These are phyloP conservation scores for Daedaleopsis nitida DNA, from an alignment of 768 basidiomycete genomes.

Conservation along the genomic window DNA sequence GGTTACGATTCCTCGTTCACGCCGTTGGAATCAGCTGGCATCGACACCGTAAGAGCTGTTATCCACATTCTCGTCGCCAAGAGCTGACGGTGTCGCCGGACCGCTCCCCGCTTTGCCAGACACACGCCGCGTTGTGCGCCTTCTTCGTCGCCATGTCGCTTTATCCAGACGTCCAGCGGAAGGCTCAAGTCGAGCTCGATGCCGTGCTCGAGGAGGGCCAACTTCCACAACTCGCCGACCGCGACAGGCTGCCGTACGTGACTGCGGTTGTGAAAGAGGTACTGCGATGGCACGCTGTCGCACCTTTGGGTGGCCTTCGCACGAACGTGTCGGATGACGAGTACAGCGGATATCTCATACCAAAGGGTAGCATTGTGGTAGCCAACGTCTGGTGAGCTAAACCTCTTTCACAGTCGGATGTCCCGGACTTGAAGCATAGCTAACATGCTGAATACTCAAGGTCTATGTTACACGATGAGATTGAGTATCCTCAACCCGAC, in stretches of 20 bases:
- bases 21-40: neutral
- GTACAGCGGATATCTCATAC: constrained; percentile 3
- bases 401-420: neutral
- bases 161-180: constrained; percentile 31
- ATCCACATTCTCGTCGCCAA: neutral
- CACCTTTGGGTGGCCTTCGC: constrained; percentile 9
- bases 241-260: constrained; percentile 27
- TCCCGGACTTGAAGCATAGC: neutral
- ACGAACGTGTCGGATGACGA: neutral
- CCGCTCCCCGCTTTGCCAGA: constrained; percentile 32
- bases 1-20: no score
- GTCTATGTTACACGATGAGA: constrained; percentile 12
- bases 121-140: constrained; percentile 36
- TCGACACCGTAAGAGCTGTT: neutral
- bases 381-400: constrained; percentile 21
- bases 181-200: constrained; percentile 39
- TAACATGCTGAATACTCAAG: neutral
- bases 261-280: constrained; percentile 36
- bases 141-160: constrained; percentile 35
- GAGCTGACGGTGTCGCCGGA: neutral
- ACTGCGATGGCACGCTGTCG: constrained; percentile 15
- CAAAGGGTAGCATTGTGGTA: neutral
- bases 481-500: constrained; percentile 14
- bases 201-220: constrained; percentile 35
- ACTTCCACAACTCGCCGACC: constrained; percentile 29